These are phyloP conservation scores for Aphanomyces astaci DNA, from an alignment of 352 stramenopile genomes.

Conservation along the genomic window DNA sequence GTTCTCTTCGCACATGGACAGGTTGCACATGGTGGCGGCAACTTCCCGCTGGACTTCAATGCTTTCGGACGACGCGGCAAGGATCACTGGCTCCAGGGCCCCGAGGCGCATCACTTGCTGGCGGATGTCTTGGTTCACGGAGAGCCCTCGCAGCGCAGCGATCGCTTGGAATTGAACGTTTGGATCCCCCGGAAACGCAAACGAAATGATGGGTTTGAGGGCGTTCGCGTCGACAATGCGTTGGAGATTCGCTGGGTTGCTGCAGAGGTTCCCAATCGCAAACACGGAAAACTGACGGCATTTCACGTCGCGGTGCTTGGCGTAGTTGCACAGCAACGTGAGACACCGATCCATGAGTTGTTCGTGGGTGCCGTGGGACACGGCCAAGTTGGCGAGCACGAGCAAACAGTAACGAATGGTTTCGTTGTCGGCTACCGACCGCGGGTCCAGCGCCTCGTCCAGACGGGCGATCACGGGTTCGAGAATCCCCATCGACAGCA, in stretches of 20 bases:
- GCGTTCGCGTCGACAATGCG: conserved; percentile 79
- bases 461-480: conserved; percentile 83
- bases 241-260: conserved; percentile 87
- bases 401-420: conserved; percentile 93
- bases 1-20: conserved; percentile 94
- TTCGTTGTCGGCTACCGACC: conserved; percentile 89
- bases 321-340: conserved; percentile 87
- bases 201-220: conserved; percentile 91
- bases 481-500: conserved; percentile 84
- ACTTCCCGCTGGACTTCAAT: conserved; percentile 95
- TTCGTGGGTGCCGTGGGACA: conserved; percentile 73
- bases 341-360: conserved; percentile 72
- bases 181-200: conserved; percentile 86
- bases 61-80: conserved; percentile 82
- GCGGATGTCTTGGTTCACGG: conserved; percentile 83
- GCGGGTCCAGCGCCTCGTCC: conserved; percentile 86
- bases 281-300: conserved; percentile 95
- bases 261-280: conserved; percentile 91
- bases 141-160: conserved; percentile 86
- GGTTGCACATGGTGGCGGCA: conserved; percentile 90
- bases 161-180: conserved; percentile 98
- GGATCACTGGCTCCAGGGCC: conserved; percentile 91
- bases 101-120: conserved; percentile 87
- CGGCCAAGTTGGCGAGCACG: conserved; percentile 89
- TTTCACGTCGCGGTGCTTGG: conserved; percentile 92